Conservation (phyloP, 179 eudicot species). For the Patellifolia procumbens region DNA sequence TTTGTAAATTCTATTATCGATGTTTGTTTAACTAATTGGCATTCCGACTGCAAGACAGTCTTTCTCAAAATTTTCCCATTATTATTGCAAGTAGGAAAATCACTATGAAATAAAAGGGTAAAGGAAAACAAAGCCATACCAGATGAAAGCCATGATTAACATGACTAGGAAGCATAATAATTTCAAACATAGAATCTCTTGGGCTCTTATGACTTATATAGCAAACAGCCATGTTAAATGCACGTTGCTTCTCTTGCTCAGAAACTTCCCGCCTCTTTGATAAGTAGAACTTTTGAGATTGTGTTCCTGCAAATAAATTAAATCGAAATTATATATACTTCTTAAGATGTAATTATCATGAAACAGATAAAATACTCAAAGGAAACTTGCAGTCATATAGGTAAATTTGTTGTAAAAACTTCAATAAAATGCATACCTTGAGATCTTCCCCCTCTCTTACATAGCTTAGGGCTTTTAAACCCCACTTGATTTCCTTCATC, state of each 20-base stretch:
- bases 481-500: background rate
- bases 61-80: too few relatives aligned
- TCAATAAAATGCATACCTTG: background rate
- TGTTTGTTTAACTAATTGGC: too few relatives aligned
- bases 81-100: background rate
- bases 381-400: background rate
- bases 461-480: background rate
- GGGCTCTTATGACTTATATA: background rate
- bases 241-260: slow-evolving; percentile 13
- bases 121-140: background rate
- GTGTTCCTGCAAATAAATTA: slow-evolving; percentile 19
- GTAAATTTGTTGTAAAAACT: background rate
- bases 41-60: too few relatives aligned
- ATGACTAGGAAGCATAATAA: slow-evolving; percentile 20
- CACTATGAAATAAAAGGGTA: background rate
- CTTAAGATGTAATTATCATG: background rate
- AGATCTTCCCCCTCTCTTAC: background rate
- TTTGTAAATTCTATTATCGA: too few relatives aligned
- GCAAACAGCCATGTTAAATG: background rate
- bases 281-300: slow-evolving; percentile 7
- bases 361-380: background rate
- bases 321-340: background rate
- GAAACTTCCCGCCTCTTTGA: slow-evolving; percentile 25
- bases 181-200: slow-evolving; percentile 5
- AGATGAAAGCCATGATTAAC: slow-evolving; percentile 22